Conservation (phyloP, 306 rosid genomes). For the Herpetospermum pedunculosum region DNA sequence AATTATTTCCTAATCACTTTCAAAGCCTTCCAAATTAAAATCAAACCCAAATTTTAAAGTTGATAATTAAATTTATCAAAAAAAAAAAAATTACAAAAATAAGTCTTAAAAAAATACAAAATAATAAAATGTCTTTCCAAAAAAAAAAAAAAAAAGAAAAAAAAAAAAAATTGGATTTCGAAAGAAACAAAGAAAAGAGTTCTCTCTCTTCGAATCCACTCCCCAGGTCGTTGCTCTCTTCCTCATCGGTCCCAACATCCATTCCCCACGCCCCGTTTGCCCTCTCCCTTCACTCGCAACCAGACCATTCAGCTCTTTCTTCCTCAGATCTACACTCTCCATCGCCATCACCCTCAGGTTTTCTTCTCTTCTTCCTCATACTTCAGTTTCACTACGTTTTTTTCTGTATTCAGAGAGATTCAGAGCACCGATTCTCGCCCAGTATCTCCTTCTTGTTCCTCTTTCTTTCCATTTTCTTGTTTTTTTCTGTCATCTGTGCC, state of each 20-base stretch:
- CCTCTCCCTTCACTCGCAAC: neutral
- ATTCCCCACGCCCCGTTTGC: constrained; percentile 4
- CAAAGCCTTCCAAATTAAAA: too few species aligned
- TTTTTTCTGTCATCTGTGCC: neutral
- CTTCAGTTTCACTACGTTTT: neutral
- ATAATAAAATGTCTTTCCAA: too few species aligned
- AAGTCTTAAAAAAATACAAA: too few species aligned
- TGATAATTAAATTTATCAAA: too few species aligned
- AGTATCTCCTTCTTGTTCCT: neutral
- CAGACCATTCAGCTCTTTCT: neutral
- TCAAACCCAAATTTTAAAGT: too few species aligned
- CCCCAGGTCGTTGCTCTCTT: neutral
- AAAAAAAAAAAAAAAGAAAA: neutral
- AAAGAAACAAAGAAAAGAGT: neutral
- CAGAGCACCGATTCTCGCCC: neutral
- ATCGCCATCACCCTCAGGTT: neutral
- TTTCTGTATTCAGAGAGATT: neutral
- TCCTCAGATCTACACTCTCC: constrained; percentile 1
- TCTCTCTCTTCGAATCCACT: constrained; percentile 2
- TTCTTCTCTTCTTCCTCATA: neutral
- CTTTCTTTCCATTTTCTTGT: neutral
- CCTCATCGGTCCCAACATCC: neutral
- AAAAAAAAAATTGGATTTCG: too few species aligned
- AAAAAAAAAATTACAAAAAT: too few species aligned
- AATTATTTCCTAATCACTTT: too few species aligned